Percentiles rank a stretch among this genome's conserved stretches.
These are phyloP conservation scores for Agarophyton chilense DNA, from an alignment of 23 red algal species.

Conservation along the genomic window DNA sequence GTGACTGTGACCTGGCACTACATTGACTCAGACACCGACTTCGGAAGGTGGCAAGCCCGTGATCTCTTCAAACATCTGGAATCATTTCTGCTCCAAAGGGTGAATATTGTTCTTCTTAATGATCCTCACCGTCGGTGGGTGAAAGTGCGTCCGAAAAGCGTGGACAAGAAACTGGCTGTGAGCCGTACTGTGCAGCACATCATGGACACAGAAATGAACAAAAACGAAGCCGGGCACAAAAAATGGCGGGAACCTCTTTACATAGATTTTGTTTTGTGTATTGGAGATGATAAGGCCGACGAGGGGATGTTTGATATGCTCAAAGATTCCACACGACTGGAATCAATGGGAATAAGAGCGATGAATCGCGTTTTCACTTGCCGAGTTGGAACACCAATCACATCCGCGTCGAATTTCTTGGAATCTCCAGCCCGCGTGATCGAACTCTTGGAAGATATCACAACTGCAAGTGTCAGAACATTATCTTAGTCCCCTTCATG, in stretches of 20 bases:
- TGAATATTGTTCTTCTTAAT: conserved; percentile 51
- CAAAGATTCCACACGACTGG: conserved; percentile 29
- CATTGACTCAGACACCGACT: conserved; percentile 85
- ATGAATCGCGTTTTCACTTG: conserved; percentile 46
- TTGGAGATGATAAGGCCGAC: conserved; percentile 88
- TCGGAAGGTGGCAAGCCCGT: conserved; percentile 85
- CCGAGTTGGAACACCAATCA: conserved; percentile 45
- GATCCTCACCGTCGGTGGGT: conserved; percentile 76
- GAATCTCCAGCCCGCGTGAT: conserved; percentile 57
- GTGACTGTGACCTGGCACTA: conserved; percentile 89
- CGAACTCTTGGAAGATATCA: conserved; percentile 38
- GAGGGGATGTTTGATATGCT: conserved; percentile 85
- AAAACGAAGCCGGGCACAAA: background rate
- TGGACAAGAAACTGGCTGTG: conserved; percentile 67
- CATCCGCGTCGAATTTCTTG: conserved; percentile 44
- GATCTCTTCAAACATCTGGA: conserved; percentile 90
- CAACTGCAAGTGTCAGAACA: background rate
- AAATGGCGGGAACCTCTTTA: background rate
- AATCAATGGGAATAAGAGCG: conserved; percentile 23
- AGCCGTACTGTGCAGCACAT: conserved; percentile 57
- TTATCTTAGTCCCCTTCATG: background rate
- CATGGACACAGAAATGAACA: background rate
- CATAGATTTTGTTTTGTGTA: conserved; percentile 72
- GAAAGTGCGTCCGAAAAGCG: conserved; percentile 72
- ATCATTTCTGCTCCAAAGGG: conserved; percentile 50